phyloP scores from a whole-genome alignment of 371 early-diverging fungal species.

The Smittium culicis region DNA sequence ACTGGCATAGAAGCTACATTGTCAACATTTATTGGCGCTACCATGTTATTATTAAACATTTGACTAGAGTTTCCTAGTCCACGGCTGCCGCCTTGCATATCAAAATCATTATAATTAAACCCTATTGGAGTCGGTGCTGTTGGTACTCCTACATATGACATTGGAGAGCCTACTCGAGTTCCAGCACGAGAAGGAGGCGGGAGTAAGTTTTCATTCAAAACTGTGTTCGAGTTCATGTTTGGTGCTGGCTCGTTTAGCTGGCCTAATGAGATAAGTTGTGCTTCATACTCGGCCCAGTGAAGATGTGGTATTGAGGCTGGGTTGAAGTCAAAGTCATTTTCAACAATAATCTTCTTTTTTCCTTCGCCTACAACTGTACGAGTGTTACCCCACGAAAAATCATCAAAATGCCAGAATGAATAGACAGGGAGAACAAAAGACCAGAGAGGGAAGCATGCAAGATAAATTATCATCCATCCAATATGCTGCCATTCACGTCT shows the following conservation, averaged over 20 bases:
- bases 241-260: constrained; percentile 29
- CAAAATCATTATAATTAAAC: background rate
- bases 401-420: constrained; percentile 93
- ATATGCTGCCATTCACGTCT: constrained; percentile 83
- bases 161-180: background rate
- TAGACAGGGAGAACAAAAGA: constrained; percentile 65
- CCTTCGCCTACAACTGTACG: constrained; percentile 69
- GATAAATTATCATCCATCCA: constrained; percentile 86
- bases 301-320: constrained; percentile 69
- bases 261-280: constrained; percentile 31
- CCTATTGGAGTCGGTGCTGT: background rate
- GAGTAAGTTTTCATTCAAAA: constrained; percentile 14
- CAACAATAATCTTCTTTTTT: constrained; percentile 40
- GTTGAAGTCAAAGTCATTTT: constrained; percentile 60
- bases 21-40: background rate
- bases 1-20: background rate
- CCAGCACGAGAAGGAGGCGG: constrained; percentile 3
- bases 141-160: background rate
- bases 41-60: background rate
- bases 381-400: constrained; percentile 96
- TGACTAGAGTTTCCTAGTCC: background rate
- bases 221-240: constrained; percentile 27
- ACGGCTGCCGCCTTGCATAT: background rate
- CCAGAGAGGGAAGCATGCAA: constrained; percentile 66
- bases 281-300: constrained; percentile 82